phyloP scores from a whole-genome alignment of 129 eudicot genomes.

The Pseudognaphalium luteoalbum region DNA sequence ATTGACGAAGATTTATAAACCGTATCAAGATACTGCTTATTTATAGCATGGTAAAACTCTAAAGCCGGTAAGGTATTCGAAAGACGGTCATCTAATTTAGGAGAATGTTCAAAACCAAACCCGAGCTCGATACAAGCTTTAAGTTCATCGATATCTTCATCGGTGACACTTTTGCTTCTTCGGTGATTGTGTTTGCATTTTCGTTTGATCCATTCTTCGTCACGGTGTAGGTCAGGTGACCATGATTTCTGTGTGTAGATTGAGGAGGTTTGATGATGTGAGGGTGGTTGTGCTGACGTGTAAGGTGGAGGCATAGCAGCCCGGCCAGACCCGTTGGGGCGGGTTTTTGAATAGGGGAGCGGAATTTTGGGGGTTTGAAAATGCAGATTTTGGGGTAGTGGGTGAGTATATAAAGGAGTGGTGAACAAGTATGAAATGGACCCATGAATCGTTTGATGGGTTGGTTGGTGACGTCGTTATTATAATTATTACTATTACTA shows the following conservation, averaged over 20 bases:
- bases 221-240: slow-evolving; percentile 74
- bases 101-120: slow-evolving; percentile 62
- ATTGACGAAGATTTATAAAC: slow-evolving; percentile 41
- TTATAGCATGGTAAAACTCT: slow-evolving; percentile 70
- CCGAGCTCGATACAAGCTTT: slow-evolving; percentile 85
- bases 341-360: slow-evolving; percentile 40
- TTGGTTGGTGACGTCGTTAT: slow-evolving; percentile 33
- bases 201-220: slow-evolving; percentile 71
- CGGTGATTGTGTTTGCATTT: slow-evolving; percentile 43
- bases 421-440: slow-evolving; percentile 22
- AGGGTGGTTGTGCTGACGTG: slow-evolving; percentile 40
- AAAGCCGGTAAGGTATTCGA: slow-evolving; percentile 83
- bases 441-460: not conserved
- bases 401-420: slow-evolving; percentile 35
- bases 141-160: slow-evolving; percentile 79
- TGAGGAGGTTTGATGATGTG: slow-evolving; percentile 4
- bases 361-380: slow-evolving; percentile 16
- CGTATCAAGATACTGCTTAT: slow-evolving; percentile 52
- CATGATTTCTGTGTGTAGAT: slow-evolving; percentile 61
- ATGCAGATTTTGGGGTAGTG: slow-evolving; percentile 17
- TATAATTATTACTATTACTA: too few relatives aligned
- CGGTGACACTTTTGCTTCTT: slow-evolving; percentile 69
- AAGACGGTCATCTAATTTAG: slow-evolving; percentile 55
- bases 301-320: slow-evolving; percentile 34
- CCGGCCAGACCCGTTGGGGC: slow-evolving; percentile 49